Base-by-base conservation (phyloP, 2,329 filamentous ascomycete genomes). In the Cordyceps farinosa region DNA sequence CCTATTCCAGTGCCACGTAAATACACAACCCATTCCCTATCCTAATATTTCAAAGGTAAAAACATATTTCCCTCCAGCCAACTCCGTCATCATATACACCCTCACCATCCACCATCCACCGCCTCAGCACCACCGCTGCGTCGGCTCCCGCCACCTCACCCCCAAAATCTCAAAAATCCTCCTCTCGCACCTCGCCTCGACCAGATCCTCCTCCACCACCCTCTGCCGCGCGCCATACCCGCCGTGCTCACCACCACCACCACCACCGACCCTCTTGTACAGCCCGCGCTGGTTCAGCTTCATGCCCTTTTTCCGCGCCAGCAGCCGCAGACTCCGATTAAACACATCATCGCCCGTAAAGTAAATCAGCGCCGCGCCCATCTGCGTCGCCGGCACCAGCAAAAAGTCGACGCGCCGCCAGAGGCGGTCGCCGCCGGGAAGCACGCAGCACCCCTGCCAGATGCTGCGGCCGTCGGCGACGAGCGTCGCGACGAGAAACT, bases 311-410 rank as follows among this genome's bases (percentile, higher is more conserved):
- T 87, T 92, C 45, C 87, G 85, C 15, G 92, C 92, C 66, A 97
- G 74, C 17, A 96, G 76, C 66, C 94, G 80, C 73, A 97, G 85
- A 71, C 91, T 96, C 17, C 93, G 82, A 74, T 97, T 97, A 78
- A 97, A 97, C 40, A 97, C 89, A 72, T 97, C 93, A 68, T 97
- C 95, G 1, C 94, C 94, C 0, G 94, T 97, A 71, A 97, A 98
- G 72, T 97, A 97, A n/a, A 97, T 84, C 65, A 97, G 73, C 0
- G 93, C 92, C 0, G 91, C 93, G 1, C 94, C 94, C 57, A 92
- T 82, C 74, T 97, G 88, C 2, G 84, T 80, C 68, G 87, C 87
- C 0, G 93, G 92, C 1, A 97, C 93, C 4, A 96, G 83, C 1
- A 97, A 79, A 27, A 97, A 84, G 72, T 97, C 93, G 65, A 97